Evolutionary conservation across 1,284 basidiomycete genomes (phyloP).

Genomic region (Ceratobasidium sp.): DNA sequence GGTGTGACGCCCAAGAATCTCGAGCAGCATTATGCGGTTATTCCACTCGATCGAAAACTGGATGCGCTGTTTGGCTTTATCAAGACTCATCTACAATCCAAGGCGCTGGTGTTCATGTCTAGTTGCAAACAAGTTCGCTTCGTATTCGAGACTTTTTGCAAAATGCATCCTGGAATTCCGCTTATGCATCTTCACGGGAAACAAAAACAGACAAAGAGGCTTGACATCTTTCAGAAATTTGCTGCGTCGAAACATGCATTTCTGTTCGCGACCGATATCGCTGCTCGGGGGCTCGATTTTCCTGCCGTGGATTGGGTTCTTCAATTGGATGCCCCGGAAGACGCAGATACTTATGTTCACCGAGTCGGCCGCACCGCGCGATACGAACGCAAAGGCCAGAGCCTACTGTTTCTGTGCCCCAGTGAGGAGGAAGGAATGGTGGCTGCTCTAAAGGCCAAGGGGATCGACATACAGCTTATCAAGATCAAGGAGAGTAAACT

Average conservation of each 20-base stretch:
- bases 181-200: slow-evolving; percentile 96
- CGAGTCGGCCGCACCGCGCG: slow-evolving; percentile 96
- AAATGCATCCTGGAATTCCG: slow-evolving; percentile 92
- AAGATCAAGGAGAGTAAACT: slow-evolving; percentile 93
- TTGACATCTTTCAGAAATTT: slow-evolving; percentile 87
- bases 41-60: slow-evolving; percentile 88
- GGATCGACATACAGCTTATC: slow-evolving; percentile 83
- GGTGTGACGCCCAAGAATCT: slow-evolving; percentile 75
- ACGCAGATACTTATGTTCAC: slow-evolving; percentile 98
- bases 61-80: slow-evolving; percentile 96
- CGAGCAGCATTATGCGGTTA: slow-evolving; percentile 92
- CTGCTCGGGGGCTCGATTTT: slow-evolving; percentile 97
- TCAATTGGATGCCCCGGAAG: slow-evolving; percentile 97
- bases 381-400: slow-evolving; percentile 92
- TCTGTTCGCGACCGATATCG: slow-evolving; percentile 96
- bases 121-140: slow-evolving; percentile 95
- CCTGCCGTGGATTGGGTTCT: slow-evolving; percentile 98
- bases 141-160: slow-evolving; percentile 96
- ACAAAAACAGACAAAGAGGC: slow-evolving; percentile 92
- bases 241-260: slow-evolving; percentile 82
- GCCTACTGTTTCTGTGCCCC: slow-evolving; percentile 84
- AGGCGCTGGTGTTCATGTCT: slow-evolving; percentile 94
- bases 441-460: slow-evolving; percentile 77
- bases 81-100: slow-evolving; percentile 92
- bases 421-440: slow-evolving; percentile 95